Evolutionary conservation across 306 rosid genomes (phyloP).

Genomic region (Lathyrus tuberosus): DNA sequence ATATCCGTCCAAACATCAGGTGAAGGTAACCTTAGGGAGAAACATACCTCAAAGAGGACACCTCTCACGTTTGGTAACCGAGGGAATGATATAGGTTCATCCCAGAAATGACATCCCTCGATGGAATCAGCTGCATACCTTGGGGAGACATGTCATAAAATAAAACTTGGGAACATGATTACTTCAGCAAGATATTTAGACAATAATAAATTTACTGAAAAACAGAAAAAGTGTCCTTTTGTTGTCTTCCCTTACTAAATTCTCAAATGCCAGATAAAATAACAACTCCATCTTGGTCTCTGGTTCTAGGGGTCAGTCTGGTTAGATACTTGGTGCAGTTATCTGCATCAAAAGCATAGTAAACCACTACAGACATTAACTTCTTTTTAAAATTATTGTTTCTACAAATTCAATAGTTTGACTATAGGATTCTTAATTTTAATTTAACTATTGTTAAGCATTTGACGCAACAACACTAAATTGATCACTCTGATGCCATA

Average conservation of each 20-base stretch:
- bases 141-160: slow-evolving; percentile 66
- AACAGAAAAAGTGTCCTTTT: slow-evolving; percentile 47
- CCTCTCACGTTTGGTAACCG: slow-evolving; percentile 76
- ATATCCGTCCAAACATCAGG: slow-evolving; percentile 49
- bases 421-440: slow-evolving; percentile 45
- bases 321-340: slow-evolving; percentile 88
- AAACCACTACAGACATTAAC: slow-evolving; percentile 70
- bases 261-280: slow-evolving; percentile 69
- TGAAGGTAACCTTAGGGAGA: slow-evolving; percentile 78
- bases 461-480: slow-evolving; percentile 31
- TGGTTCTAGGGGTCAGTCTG: slow-evolving; percentile 90
- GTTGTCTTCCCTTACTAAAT: slow-evolving; percentile 66
- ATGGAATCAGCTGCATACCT: slow-evolving; percentile 66
- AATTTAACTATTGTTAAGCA: slow-evolving; percentile 35
- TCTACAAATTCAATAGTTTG: slow-evolving; percentile 45
- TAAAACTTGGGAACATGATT: slow-evolving; percentile 55
- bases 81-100: slow-evolving; percentile 59
- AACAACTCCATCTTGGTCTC: slow-evolving; percentile 78
- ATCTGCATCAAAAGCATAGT: slow-evolving; percentile 98
- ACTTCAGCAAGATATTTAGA: slow-evolving; percentile 50
- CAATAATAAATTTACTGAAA: slow-evolving; percentile 48
- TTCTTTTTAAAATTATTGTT: slow-evolving; percentile 48
- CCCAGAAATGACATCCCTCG: slow-evolving; percentile 69
- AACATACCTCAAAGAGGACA: slow-evolving; percentile 91
- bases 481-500: slow-evolving; percentile 30